Percentiles rank a stretch among this genome's conserved stretches.
Evolutionary conservation across 768 basidiomycete species (phyloP).

Genomic region (Phlebiopsis flavidoalba): DNA sequence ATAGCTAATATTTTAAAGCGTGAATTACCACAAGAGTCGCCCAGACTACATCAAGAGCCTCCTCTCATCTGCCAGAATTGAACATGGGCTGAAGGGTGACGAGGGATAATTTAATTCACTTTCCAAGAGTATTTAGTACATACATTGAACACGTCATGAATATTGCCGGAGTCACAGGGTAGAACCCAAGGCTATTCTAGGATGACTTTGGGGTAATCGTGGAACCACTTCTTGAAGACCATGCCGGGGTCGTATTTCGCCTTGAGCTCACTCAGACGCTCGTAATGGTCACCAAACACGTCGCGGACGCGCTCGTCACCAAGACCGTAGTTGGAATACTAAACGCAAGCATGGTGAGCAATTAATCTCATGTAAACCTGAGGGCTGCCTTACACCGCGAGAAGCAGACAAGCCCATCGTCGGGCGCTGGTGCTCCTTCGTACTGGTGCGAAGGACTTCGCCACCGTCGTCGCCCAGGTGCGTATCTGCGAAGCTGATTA

Average conservation of each 20-base stretch:
- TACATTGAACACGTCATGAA: too few relatives aligned
- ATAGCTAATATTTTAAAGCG: too few relatives aligned
- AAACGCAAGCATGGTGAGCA: background rate
- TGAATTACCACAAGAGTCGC: too few relatives aligned
- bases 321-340: slow-evolving; percentile 9
- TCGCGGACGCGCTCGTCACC: slow-evolving; percentile 10
- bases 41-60: too few relatives aligned
- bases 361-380: background rate
- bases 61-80: too few relatives aligned
- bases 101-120: too few relatives aligned
- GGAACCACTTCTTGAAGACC: slow-evolving; percentile 12
- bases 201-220: slow-evolving; percentile 5
- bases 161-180: too few relatives aligned
- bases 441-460: background rate
- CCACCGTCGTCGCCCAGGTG: background rate
- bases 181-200: too few relatives aligned
- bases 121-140: too few relatives aligned
- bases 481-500: background rate
- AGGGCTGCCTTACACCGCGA: background rate
- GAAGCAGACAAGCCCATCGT: background rate
- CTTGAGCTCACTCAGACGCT: slow-evolving; percentile 11
- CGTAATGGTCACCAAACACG: slow-evolving; percentile 11
- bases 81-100: too few relatives aligned
- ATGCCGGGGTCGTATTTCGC: slow-evolving; percentile 11
- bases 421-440: background rate